A percentile compares a stretch with the other conserved stretches of the same genome.
Conservation (phyloP, 768 basidiomycete genomes). For the Suillus decipiens region DNA sequence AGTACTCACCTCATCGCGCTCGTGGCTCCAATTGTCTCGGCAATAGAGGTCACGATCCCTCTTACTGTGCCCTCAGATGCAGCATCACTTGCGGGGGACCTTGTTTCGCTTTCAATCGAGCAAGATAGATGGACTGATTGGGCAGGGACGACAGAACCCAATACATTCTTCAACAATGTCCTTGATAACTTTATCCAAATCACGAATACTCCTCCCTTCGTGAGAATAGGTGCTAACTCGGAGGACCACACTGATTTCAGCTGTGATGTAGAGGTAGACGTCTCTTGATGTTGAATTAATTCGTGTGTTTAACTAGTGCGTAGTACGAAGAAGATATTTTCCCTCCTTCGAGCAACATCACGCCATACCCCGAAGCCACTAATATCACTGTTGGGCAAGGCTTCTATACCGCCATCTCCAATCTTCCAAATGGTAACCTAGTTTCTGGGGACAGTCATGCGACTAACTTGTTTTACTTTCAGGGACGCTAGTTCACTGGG, state of each 20-base stretch:
- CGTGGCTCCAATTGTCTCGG: constrained; percentile 11
- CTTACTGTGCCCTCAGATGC: constrained; percentile 38
- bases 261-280: constrained; percentile 44
- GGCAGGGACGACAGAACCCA: constrained; percentile 51
- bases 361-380: constrained; percentile 69
- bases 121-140: constrained; percentile 74
- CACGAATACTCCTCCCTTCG: constrained; percentile 53
- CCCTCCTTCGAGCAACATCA: constrained; percentile 46
- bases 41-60: constrained; percentile 41
- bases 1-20: constrained; percentile 7
- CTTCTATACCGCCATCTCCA: constrained; percentile 54
- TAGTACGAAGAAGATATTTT: constrained; percentile 52
- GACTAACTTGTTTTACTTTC: not conserved
- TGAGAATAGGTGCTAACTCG: constrained; percentile 60
- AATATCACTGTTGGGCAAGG: constrained; percentile 58
- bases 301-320: not conserved
- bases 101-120: constrained; percentile 69
- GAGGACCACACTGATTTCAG: constrained; percentile 62
- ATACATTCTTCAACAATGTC: constrained; percentile 61
- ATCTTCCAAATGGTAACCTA: constrained; percentile 49
- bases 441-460: not conserved
- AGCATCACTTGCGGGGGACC: constrained; percentile 41
- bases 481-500: constrained; percentile 69
- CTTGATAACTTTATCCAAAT: constrained; percentile 56
- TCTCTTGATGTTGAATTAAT: not conserved